Evolutionary conservation across 2,329 filamentous ascomycete genomes (phyloP), one percentile per base, ranked within the genome.

Genomic region (Grosmannia huntii): DNA sequence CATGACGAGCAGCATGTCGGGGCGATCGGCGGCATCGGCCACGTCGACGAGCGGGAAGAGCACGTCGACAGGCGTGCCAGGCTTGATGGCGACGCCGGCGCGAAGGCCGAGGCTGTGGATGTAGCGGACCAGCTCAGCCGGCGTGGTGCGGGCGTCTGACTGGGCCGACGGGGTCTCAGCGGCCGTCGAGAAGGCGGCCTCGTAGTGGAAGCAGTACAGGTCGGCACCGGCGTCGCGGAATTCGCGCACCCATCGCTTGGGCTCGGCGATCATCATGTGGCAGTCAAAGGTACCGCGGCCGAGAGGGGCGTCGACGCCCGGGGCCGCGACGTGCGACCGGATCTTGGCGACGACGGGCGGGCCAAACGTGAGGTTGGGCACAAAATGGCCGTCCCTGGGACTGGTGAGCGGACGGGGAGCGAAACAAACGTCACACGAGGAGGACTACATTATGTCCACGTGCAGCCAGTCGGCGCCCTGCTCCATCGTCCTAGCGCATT

Each of bases 251-350:
- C 94, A 99, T 79, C 90, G 91, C 79, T 97, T 95, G 65, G 94
- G 94, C 91, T 99, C 92, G 67, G 90, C 85, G 69, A 99, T 95
- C 94, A 99, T 99, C 94, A 99, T 97, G 75, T 99, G 94, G 80
- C 94, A 99, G 74, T 99, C 94, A 71, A 99, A 99, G 16, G 92
- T 97, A 62, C 94, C 94, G 66, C 85, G 87, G 57, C 88, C 90
- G 64, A 86, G 77, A 38, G 80, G 80, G 56, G 80, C 76, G 55
- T 55, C 55, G 10, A 25, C 36, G 48, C 78, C 77, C 21, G 57
- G 57, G 3, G 90, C 19, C 59, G 89, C 85, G 66, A 99, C 91
- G 67, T 96, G 88, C 52, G 82, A 78, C 62, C 94, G 85, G 67
- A 99, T 94, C 77, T 92, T 95, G 65, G 90, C 92, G 52, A 99